Percentiles rank a stretch among this genome's conserved stretches.
These are phyloP conservation scores for Smittium culicis DNA, from an alignment of 371 early-diverging fungal genomes.

Conservation along the genomic window DNA sequence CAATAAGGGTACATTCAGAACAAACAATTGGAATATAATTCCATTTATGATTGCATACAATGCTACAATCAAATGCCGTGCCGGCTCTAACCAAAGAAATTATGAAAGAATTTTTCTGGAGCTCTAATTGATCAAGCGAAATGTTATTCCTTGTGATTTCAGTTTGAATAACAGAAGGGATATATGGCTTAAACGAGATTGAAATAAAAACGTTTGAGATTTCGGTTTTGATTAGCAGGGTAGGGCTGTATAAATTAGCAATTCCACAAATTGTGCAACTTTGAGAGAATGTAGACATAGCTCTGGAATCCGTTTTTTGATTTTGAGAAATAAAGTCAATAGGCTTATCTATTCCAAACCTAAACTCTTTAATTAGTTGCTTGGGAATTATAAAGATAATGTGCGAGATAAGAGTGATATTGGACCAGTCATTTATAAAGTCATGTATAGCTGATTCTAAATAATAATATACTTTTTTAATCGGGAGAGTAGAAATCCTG, in stretches of 20 bases:
- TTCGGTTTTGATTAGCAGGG: background rate
- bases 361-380: background rate
- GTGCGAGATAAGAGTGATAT: background rate
- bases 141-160: background rate
- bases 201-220: background rate
- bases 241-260: background rate
- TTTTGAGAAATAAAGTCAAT: background rate
- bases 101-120: background rate
- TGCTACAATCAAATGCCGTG: background rate
- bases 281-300: no score
- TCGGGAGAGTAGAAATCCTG: background rate
- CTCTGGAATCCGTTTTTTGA: background rate
- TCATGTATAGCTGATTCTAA: background rate
- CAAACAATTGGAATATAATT: background rate
- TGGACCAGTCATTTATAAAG: background rate
- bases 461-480: slow-evolving; percentile 3
- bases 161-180: background rate
- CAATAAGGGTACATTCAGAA: background rate
- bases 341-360: background rate
- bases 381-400: background rate
- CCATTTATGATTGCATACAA: background rate
- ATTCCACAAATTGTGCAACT: background rate
- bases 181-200: background rate
- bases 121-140: background rate
- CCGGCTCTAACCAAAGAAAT: background rate